phyloP scores from a whole-genome alignment of 257 asterid genomes.

The Knoxia roxburghii region DNA sequence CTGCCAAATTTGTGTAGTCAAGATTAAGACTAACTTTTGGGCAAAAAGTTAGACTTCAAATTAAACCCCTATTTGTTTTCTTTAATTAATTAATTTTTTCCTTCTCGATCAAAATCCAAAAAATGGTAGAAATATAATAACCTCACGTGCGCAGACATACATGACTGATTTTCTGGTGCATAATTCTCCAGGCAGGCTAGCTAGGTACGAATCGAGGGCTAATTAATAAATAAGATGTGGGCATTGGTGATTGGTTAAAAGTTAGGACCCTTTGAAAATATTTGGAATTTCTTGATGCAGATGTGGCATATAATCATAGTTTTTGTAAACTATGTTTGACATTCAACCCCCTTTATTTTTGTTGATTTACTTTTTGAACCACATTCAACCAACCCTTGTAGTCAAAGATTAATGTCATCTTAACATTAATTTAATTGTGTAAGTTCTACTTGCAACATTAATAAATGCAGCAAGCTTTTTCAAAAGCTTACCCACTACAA shows the following conservation, averaged over 20 bases:
- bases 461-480: background rate
- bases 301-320: background rate
- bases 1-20: no score
- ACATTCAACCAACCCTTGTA: background rate
- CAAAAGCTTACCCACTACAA: background rate
- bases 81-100: background rate
- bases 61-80: no score
- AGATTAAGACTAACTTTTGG: no score
- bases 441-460: background rate
- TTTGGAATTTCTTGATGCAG: background rate
- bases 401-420: slow-evolving; percentile 1
- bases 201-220: no score
- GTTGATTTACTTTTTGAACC: background rate
- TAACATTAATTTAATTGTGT: background rate
- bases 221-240: no score
- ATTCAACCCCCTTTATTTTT: background rate
- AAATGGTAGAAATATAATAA: slow-evolving; percentile 7
- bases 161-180: slow-evolving; percentile 25
- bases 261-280: no score
- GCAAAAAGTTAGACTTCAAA: no score
- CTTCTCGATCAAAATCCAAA: background rate
- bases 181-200: background rate
- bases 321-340: background rate
- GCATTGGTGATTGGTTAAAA: no score
- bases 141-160: slow-evolving; percentile 70